Base-by-base conservation (phyloP, 495 filamentous ascomycete genomes). In the Podospora anserina region DNA sequence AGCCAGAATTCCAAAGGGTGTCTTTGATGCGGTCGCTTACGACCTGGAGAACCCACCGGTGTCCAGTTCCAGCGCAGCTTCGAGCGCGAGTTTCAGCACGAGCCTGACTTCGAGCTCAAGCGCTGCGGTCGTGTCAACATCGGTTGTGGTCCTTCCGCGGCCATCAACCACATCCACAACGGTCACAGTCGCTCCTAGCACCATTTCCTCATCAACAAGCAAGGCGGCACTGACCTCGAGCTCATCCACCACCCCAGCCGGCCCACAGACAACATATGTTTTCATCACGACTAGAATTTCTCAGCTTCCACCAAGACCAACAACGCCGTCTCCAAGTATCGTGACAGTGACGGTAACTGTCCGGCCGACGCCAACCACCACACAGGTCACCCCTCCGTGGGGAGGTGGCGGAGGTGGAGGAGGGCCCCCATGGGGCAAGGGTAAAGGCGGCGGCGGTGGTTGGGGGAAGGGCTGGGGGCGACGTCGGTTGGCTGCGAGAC, bases 11-110 rank as follows among this genome's bases (percentile, higher is more conserved):
- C 75, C 73, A 26, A 61, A 74, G 67, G 72, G 74, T 23, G 74
- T 74, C 0, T 77, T 77, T 56, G 73, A 77, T 57, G 74, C 73
- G 11, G n/a, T 77, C 58, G 71, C 66, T 15, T 74, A 72, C 28
- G 74, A 66, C 28, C 61, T 74, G 18, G 62, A 34, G 28, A 66
- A 63, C 13, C 32, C 57, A 20, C 59, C 59, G 1, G n/a, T 27
- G 19, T 7, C 19, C 56, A 58, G 56, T 58, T 16, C 56, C 9
- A 49, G 9, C 13, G 7, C 39, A 3, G 13, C 6, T 49, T 11
- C 39, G 2, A 56, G 39, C 13, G 9, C 39, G 9, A 49, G 7
- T 13, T 18, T 11, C 15, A 49, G 39, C 39, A 13, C 39, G 6
- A 49, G 15, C 39, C 15, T 49, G 39, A 49, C 6, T 49, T 49